These are phyloP conservation scores for Monascus purpureus DNA, from an alignment of 495 filamentous ascomycete species.

Conservation along the genomic window DNA sequence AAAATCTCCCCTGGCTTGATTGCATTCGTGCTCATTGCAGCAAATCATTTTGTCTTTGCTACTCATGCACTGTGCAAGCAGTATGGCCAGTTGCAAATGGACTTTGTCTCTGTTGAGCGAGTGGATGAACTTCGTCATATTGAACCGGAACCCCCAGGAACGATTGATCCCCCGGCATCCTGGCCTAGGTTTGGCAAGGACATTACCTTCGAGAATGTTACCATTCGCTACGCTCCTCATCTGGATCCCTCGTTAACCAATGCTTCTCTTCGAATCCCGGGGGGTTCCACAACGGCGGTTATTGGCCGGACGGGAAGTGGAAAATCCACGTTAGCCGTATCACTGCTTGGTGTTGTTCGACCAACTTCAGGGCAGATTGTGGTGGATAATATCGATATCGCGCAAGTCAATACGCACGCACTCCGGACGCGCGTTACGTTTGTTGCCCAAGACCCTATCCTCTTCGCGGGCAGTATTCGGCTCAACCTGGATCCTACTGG, in stretches of 20 bases:
- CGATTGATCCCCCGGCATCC: conserved; percentile 50
- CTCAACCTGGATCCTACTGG: conserved; percentile 40
- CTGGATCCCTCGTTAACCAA: conserved; percentile 53
- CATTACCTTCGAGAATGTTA: conserved; percentile 62
- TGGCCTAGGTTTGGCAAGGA: conserved; percentile 60
- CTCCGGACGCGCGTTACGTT: conserved; percentile 47
- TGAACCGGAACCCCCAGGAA: conserved; percentile 52
- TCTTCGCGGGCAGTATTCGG: conserved; percentile 47
- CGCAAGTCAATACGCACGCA: conserved; percentile 42
- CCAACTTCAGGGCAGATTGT: conserved; percentile 41
- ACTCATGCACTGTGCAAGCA: conserved; percentile 60
- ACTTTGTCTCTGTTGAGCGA: conserved; percentile 76
- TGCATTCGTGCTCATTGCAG: conserved; percentile 50
- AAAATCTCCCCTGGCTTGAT: conserved; percentile 56
- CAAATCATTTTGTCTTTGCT: conserved; percentile 38
- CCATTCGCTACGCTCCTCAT: conserved; percentile 62
- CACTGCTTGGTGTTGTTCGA: conserved; percentile 41
- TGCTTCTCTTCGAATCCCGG: conserved; percentile 54
- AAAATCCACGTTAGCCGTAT: conserved; percentile 53
- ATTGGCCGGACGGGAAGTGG: conserved; percentile 52
- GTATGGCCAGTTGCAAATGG: conserved; percentile 77
- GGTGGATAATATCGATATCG: conserved; percentile 46
- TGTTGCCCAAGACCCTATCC: conserved; percentile 49
- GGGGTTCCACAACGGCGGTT: conserved; percentile 53
- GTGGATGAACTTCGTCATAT: conserved; percentile 66